phyloP scores from a whole-genome alignment of 75 land plant genomes.

The Chamaecyparis obtusa region DNA sequence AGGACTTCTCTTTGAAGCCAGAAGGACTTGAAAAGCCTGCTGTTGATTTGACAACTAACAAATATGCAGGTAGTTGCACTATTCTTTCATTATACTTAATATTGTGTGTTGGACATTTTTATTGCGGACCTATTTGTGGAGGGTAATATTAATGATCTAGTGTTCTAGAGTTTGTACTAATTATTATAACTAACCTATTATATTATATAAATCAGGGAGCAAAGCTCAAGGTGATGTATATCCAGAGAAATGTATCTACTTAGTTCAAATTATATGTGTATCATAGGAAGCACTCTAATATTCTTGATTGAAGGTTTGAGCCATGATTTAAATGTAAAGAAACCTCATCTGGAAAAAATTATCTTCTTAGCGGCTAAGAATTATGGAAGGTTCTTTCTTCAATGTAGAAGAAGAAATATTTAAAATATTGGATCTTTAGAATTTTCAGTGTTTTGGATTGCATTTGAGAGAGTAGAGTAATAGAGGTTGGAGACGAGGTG shows the following conservation, averaged over 20 bases:
- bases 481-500: background rate
- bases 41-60: constrained; percentile 80
- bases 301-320: background rate
- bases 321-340: background rate
- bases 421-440: background rate
- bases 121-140: background rate
- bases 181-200: background rate
- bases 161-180: background rate
- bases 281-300: no score
- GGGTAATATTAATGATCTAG: background rate
- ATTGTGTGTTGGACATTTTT: background rate
- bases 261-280: no score
- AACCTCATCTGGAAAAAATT: background rate
- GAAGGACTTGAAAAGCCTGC: constrained; percentile 44
- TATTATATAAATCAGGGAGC: background rate
- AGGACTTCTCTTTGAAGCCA: constrained; percentile 55
- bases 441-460: background rate
- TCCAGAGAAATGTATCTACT: background rate
- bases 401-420: background rate
- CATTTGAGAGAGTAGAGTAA: background rate
- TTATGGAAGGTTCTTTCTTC: background rate
- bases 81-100: background rate
- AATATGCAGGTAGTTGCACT: constrained; percentile 76
- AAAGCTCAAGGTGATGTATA: background rate
- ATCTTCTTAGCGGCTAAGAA: constrained; percentile 4